Base-by-base conservation (phyloP, 208 protist genomes). In the Trypanosoma vivax region DNA sequence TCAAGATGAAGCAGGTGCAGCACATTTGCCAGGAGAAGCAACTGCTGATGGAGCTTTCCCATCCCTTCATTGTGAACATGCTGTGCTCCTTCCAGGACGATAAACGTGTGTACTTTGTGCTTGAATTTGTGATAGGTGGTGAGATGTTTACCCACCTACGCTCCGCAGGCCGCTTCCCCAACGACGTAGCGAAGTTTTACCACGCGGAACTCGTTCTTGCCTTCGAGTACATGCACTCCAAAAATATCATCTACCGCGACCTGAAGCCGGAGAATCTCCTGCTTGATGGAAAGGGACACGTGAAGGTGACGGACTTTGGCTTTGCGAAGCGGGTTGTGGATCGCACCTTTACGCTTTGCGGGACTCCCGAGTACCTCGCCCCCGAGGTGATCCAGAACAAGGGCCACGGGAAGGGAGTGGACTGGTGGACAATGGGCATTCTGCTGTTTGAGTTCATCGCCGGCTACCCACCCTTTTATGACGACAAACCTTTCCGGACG, bases 361-460 rank as follows among this genome's bases (percentile, higher is more conserved):
- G 91, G 38, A 94, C 81, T 16, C 78, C 90, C 5, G 75, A 90
- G 65, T 95, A 93, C 72, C 68, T 95, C 38, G 79, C 96, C 2
- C 91, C 95, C 0, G 93, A 98, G 69, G 79, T 92, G 16, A 64
- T 98, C 11, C 49, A 70, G 37, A 77, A 82, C 0, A 70, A 80
- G 23, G 73, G 73, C 4, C 91, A 98, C 72, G 96, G 92, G 24
- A 89, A 73, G 18, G 84, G 90, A 11, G 86, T 98, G 2, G 96
- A 99, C 60, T 98, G 92, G 94, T 99, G 97, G 96, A 79, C 72
- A 21, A 78, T 97, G 25, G 97, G 97, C n/a, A 86, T 97, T 21
- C 64, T 98, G 35, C 50, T 97, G 10, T 98, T 96, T 69, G 92
- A 97, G 61, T 94, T 98, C 82, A 60, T 97, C 11, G 30, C 67